These are phyloP conservation scores for Fragilaria radians DNA, from an alignment of 108 stramenopile genomes.

Conservation along the genomic window DNA sequence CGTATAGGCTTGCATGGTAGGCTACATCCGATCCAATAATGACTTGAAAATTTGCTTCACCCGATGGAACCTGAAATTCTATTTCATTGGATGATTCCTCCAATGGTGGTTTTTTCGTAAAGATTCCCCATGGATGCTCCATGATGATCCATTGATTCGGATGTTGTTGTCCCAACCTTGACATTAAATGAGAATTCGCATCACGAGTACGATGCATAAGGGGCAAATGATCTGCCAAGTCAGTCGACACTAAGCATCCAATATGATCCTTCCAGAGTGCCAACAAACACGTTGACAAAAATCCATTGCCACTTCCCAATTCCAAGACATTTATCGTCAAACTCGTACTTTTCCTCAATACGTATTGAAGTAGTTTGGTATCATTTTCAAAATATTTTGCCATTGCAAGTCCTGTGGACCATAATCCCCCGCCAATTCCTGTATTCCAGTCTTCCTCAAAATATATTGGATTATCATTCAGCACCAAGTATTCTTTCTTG, in stretches of 20 bases:
- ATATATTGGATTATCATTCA: constrained; percentile 36
- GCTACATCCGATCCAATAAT: constrained; percentile 84
- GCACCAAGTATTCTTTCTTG: no score
- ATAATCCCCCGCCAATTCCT: constrained; percentile 78
- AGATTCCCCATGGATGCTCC: constrained; percentile 48
- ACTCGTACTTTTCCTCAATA: constrained; percentile 3
- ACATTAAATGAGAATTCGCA: constrained; percentile 37
- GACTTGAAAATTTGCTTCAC: constrained; percentile 48
- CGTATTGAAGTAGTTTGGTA: background rate
- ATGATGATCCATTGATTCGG: constrained; percentile 6
- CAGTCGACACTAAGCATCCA: constrained; percentile 52
- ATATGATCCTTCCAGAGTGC: constrained; percentile 18
- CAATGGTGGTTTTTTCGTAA: constrained; percentile 6
- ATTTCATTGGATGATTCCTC: background rate
- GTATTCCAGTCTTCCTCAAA: constrained; percentile 68
- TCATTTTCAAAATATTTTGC: constrained; percentile 47
- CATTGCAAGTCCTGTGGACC: constrained; percentile 72
- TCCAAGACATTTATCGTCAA: constrained; percentile 40
- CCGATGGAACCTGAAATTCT: background rate
- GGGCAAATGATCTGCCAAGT: constrained; percentile 54
- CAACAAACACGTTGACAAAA: constrained; percentile 57
- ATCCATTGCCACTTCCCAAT: constrained; percentile 78
- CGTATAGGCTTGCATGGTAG: constrained; percentile 67
- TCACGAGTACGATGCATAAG: constrained; percentile 49
- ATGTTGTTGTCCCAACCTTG: background rate